A percentile compares a stretch with the other conserved stretches of the same genome.
Conservation (phyloP, 75 land plant genomes). For the Isoetes taiwanensis region DNA sequence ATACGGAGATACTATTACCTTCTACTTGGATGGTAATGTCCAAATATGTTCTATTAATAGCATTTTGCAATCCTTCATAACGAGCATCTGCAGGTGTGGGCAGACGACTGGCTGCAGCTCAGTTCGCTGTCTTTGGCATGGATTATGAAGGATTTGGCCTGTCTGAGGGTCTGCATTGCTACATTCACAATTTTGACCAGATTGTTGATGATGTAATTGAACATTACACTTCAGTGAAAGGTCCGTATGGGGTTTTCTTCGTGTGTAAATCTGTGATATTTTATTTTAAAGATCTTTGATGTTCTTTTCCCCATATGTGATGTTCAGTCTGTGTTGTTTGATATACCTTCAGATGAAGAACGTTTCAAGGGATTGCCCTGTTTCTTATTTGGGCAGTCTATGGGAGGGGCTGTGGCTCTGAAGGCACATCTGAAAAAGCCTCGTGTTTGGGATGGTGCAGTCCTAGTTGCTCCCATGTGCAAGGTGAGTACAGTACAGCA, state of each 20-base stretch:
- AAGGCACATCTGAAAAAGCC: conserved; percentile 82
- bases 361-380: conserved; percentile 47
- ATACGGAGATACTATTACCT: conserved; percentile 92
- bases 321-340: neutral
- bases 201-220: conserved; percentile 66
- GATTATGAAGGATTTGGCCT: conserved; percentile 81
- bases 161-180: conserved; percentile 67
- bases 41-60: no score
- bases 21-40: conserved; percentile 77
- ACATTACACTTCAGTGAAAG: conserved; percentile 38
- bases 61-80: neutral
- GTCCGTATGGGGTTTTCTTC: conserved; percentile 11
- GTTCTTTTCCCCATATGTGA: neutral
- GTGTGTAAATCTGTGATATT: neutral
- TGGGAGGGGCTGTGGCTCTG: conserved; percentile 96
- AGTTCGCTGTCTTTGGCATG: conserved; percentile 59
- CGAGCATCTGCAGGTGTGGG: conserved; percentile 45
- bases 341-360: conserved; percentile 31
- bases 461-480: conserved; percentile 97
- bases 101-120: conserved; percentile 43
- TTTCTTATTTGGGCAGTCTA: conserved; percentile 83
- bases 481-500: conserved; percentile 38
- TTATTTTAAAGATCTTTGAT: neutral
- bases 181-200: conserved; percentile 49
- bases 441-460: conserved; percentile 66